Conservation (phyloP, 768 basidiomycete species). For the Psilocybe cubensis region DNA sequence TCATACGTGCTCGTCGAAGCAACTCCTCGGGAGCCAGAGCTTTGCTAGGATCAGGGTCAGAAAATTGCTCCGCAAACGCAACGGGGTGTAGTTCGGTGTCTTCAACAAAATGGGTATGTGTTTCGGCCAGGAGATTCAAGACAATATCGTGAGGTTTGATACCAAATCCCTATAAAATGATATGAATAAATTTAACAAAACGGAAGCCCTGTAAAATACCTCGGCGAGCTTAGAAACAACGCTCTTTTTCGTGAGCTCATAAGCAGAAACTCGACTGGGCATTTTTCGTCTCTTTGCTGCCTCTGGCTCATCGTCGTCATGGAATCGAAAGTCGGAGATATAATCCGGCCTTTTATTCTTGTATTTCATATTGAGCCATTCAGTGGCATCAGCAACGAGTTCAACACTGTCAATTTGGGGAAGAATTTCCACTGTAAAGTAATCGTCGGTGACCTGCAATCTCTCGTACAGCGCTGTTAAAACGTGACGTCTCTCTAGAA, state of each 20-base stretch:
- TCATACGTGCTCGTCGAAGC: constrained; percentile 75
- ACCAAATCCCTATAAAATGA: constrained; percentile 70
- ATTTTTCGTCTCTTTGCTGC: constrained; percentile 70
- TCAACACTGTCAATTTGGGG: constrained; percentile 81
- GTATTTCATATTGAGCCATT: constrained; percentile 89
- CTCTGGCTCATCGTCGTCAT: constrained; percentile 66
- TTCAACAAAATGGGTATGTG: constrained; percentile 69
- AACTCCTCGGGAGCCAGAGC: constrained; percentile 67
- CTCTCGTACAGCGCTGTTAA: constrained; percentile 69
- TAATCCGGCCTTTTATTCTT: constrained; percentile 70
- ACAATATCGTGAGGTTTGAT: constrained; percentile 83
- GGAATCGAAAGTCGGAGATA: constrained; percentile 60
- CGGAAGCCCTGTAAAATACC: constrained; percentile 40
- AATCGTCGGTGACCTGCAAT: constrained; percentile 70
- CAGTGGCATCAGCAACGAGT: constrained; percentile 86
- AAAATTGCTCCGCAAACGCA: constrained; percentile 86
- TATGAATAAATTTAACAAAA: neutral
- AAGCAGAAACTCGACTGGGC: constrained; percentile 83
- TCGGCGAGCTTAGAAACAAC: constrained; percentile 78
- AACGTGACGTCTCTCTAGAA: constrained; percentile 72
- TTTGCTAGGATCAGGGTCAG: constrained; percentile 65
- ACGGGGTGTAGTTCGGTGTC: constrained; percentile 83
- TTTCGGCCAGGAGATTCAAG: constrained; percentile 71
- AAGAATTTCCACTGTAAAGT: constrained; percentile 73
- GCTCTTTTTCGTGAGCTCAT: constrained; percentile 83